Percentiles rank a stretch among this genome's conserved stretches.
These are phyloP conservation scores for Lipomyces yamanashiensis DNA, from an alignment of 805 yeast species.

Conservation along the genomic window DNA sequence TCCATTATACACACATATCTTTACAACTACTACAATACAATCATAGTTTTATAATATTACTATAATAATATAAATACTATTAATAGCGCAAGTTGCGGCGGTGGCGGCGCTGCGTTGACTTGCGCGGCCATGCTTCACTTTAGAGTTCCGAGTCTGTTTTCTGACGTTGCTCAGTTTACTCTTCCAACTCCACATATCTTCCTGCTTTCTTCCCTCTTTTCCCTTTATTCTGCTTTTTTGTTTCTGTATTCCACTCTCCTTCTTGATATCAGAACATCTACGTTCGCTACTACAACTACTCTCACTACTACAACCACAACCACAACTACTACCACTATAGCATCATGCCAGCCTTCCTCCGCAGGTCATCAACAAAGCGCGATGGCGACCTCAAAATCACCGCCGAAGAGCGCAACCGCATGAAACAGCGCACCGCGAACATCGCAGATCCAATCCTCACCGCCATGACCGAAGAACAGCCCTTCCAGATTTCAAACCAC, in stretches of 20 bases:
- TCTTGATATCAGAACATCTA: no score
- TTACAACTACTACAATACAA: no score
- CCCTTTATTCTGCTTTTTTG: neutral
- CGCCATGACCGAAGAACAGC: slow-evolving; percentile 95
- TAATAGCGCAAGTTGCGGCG: no score
- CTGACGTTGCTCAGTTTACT: no score
- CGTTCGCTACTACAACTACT: neutral
- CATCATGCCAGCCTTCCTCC: slow-evolving; percentile 20
- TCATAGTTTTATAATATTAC: no score
- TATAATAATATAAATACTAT: no score
- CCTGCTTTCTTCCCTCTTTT: neutral
- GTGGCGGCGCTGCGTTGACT: no score
- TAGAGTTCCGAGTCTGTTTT: no score
- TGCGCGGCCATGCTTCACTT: no score
- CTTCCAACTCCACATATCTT: neutral
- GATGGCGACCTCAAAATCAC: slow-evolving; percentile 15
- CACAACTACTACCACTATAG: neutral
- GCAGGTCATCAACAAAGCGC: slow-evolving; percentile 24
- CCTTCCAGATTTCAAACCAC: slow-evolving; percentile 69
- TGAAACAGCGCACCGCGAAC: slow-evolving; percentile 33
- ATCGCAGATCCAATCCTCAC: slow-evolving; percentile 77
- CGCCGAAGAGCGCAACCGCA: slow-evolving; percentile 29
- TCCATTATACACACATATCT: no score
- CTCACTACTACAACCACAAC: neutral
- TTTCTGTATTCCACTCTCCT: neutral